phyloP scores from a whole-genome alignment of 148 eudicot genomes.

The Cornus controversa region DNA sequence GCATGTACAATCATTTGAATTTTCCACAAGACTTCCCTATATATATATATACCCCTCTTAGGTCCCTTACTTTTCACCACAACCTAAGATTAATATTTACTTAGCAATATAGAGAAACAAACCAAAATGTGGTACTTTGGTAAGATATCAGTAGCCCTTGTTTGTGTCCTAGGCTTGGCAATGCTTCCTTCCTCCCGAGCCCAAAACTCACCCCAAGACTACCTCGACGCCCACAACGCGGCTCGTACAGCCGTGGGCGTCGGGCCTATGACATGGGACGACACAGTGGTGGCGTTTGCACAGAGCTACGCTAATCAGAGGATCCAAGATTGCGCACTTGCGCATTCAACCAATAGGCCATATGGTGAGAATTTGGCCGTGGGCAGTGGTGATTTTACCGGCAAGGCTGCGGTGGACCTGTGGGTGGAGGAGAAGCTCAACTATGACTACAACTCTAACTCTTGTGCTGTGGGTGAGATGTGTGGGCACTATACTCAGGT shows the following conservation, averaged over 20 bases:
- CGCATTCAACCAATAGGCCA: constrained; percentile 2
- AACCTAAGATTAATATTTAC: background rate
- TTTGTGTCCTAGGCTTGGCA: background rate
- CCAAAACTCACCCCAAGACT: constrained; percentile 10
- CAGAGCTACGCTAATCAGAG: constrained; percentile 22
- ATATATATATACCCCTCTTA: background rate
- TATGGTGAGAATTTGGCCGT: constrained; percentile 28
- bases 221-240: constrained; percentile 15
- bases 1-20: no score
- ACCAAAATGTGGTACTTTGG: background rate
- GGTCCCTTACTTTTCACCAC: background rate
- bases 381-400: constrained; percentile 11
- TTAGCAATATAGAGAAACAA: background rate
- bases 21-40: no score
- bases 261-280: constrained; percentile 19
- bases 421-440: constrained; percentile 29
- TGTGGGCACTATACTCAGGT: constrained; percentile 49
- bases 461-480: constrained; percentile 14
- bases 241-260: constrained; percentile 25
- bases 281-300: constrained; percentile 15
- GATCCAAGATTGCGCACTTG: constrained; percentile 11
- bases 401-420: constrained; percentile 20
- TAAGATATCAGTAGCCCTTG: background rate
- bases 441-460: constrained; percentile 26
- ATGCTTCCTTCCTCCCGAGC: background rate